Evolutionary conservation across 345 rosid genomes (phyloP), one percentile per base, ranked within the genome.

Genomic region (Gossypium rotundifolium): DNA sequence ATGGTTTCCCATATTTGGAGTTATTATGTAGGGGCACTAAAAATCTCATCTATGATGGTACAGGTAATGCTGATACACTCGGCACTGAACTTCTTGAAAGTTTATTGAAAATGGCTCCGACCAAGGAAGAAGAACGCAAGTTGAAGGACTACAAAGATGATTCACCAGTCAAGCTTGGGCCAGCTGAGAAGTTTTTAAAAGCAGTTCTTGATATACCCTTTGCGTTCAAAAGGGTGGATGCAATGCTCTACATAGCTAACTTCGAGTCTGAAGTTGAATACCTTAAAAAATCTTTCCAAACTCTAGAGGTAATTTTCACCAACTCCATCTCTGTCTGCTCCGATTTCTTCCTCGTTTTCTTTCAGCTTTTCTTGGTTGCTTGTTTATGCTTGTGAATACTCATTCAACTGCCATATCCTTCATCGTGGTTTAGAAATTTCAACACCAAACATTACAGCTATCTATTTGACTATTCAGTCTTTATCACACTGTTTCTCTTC

Each of bases 11-110:
- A 13, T 38, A 38, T 53, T 3, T 16, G 22, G 27, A 51, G 5
- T 59, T 73, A 17, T 20, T 54, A 38, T 70, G 52, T 6, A 7
- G 44, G 77, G 79, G 55, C 48, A 75, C 74, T 79, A 22, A 83
- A 77, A 53, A 45, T 54, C 59, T 64, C 42, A 22, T 70, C 52
- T 75, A 18, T 66, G 65, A 72, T 22, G 42, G n/a, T 76, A 66
- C 88, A 96, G 99, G 99, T 44, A 93, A 89, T 80, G 88, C 87
- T 2, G 98, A 96, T 65, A 81, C 90, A 25, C 97, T 96, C 67
- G 99, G 98, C 58, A 81, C 97, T 46, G 98, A 95, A 81, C 96
- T 95, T 86, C 96, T 95, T 48, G 99, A 95, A 82, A 90, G 90
- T 84, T 84, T 95, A 77, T 73, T 87, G 54, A 95, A 89, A 86